Percentiles rank a stretch among this genome's conserved stretches.
Conservation (phyloP, 805 yeast species). For the Metschnikowia gelsemii region DNA sequence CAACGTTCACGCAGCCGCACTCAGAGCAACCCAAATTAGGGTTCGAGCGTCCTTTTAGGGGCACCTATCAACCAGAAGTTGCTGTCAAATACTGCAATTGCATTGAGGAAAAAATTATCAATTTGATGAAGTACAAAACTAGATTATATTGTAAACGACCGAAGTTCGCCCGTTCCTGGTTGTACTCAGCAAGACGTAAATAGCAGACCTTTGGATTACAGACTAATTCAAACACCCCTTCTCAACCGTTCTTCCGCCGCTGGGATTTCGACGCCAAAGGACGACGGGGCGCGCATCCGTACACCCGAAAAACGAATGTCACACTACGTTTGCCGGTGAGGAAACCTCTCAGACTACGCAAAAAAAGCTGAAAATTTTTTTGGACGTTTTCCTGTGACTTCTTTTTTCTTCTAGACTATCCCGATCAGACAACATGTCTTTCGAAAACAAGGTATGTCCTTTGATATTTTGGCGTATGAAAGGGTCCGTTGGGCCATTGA, state of each 20-base stretch:
- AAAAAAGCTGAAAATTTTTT: conserved; percentile 23
- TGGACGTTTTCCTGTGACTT: conserved; percentile 15
- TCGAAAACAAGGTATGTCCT: conserved; percentile 47
- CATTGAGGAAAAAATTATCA: no score
- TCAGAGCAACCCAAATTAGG: not conserved
- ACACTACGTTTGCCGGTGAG: conserved; percentile 13
- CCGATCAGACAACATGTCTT: conserved; percentile 36
- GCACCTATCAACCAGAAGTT: no score
- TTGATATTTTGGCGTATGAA: not conserved
- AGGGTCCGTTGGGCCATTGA: not conserved
- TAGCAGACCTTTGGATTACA: conserved; percentile 4
- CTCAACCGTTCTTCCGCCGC: no score
- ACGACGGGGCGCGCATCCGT: conserved; percentile 11
- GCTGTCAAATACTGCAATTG: no score
- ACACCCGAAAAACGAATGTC: conserved; percentile 14
- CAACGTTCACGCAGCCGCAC: no score
- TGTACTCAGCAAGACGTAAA: conserved; percentile 6
- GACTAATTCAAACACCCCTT: no score
- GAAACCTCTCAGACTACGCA: conserved; percentile 22
- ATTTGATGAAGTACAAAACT: no score
- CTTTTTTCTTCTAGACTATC: conserved; percentile 9
- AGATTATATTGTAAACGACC: no score
- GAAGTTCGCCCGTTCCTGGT: no score
- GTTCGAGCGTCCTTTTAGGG: no score
- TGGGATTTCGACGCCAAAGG: not conserved